Evolutionary conservation across 2,329 filamentous ascomycete species (phyloP).

Genomic region (Pyricularia pennisetigena): DNA sequence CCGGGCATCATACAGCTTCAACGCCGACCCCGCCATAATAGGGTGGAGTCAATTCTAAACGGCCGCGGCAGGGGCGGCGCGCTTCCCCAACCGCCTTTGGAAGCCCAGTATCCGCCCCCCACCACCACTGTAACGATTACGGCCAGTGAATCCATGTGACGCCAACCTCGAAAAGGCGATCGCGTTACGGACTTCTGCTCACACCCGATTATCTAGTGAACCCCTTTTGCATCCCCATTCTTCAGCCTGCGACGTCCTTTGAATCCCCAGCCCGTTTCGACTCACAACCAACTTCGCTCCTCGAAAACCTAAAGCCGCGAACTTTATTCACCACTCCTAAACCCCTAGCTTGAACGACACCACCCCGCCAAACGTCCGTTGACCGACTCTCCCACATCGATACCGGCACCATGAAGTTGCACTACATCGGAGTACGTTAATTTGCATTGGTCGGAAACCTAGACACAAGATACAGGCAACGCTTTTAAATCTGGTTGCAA

Average conservation of each 20-base stretch:
- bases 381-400: background rate
- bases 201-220: background rate
- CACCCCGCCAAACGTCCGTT: background rate
- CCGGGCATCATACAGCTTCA: background rate
- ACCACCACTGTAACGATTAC: background rate
- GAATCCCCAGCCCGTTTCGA: background rate
- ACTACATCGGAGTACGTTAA: constrained; percentile 71
- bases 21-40: background rate
- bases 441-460: background rate
- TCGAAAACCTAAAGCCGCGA: background rate
- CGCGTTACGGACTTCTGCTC: background rate
- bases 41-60: background rate
- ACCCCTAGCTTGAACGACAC: background rate
- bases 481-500: too few species aligned
- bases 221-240: background rate
- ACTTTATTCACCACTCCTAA: background rate
- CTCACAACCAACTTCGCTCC: background rate
- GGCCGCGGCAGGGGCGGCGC: background rate
- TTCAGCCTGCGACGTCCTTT: background rate
- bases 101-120: background rate
- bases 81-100: background rate
- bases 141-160: background rate
- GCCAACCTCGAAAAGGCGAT: background rate
- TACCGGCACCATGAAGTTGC: constrained; percentile 62
- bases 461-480: background rate